Percentiles rank a stretch among this genome's conserved stretches.
Evolutionary conservation across 768 basidiomycete species (phyloP).

Genomic region (Tricholoma furcatifolium): DNA sequence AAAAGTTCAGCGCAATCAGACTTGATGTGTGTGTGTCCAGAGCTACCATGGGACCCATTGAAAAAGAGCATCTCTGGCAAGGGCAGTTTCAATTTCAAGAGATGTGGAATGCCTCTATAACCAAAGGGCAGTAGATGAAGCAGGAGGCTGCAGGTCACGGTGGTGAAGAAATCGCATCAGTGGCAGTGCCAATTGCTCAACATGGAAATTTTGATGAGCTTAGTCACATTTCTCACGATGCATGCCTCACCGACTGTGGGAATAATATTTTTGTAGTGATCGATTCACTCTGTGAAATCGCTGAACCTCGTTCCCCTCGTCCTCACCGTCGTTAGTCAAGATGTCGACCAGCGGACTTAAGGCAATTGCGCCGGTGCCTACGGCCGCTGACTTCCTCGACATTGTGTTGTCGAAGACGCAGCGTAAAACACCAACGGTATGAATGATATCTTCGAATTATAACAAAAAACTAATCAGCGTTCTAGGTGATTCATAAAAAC

Average conservation of each 20-base stretch:
- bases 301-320: not conserved
- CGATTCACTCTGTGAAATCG: conserved; percentile 8
- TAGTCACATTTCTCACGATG: conserved; percentile 2
- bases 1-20: no score
- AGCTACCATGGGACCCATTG: no score
- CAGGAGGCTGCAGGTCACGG: no score
- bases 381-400: conserved; percentile 91
- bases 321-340: conserved; percentile 15
- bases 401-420: conserved; percentile 94
- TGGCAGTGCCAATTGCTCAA: no score
- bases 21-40: no score
- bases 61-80: no score
- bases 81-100: no score
- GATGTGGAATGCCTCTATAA: no score
- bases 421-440: conserved; percentile 93
- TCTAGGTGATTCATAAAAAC: conserved; percentile 96
- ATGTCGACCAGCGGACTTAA: conserved; percentile 91
- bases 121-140: no score
- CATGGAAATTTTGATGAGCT: not conserved
- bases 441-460: conserved; percentile 14
- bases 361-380: conserved; percentile 98
- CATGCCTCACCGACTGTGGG: conserved; percentile 1
- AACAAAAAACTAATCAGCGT: not conserved
- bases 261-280: conserved; percentile 17
- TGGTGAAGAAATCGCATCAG: no score